These are phyloP conservation scores for Fagopyrum homotropicum DNA, from an alignment of 148 eudicot genomes.

Conservation along the genomic window DNA sequence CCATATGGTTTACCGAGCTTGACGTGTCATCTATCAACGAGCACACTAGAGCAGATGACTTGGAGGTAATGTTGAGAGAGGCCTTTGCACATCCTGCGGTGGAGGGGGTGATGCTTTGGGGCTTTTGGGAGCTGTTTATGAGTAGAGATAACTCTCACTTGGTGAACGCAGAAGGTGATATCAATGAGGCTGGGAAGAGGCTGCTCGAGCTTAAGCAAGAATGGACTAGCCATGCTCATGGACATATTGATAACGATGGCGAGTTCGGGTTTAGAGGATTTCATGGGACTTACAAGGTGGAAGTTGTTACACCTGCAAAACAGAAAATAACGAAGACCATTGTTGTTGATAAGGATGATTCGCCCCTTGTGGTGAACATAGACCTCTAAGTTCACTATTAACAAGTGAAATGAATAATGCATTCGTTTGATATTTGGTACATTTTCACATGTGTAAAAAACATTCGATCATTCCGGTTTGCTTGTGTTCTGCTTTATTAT, in stretches of 20 bases:
- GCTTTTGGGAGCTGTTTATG: constrained; percentile 95
- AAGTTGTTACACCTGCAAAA: constrained; percentile 25
- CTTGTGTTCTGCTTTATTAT: constrained; percentile 4
- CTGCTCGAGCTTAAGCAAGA: constrained; percentile 59
- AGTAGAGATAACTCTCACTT: constrained; percentile 62
- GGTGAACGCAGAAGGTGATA: constrained; percentile 86
- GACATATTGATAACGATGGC: constrained; percentile 57
- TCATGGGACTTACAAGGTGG: constrained; percentile 71
- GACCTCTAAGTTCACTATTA: constrained; percentile 17
- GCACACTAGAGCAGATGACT: constrained; percentile 66
- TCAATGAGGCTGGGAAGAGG: constrained; percentile 76
- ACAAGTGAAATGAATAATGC: not conserved
- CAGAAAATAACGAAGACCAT: constrained; percentile 48
- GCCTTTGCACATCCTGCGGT: constrained; percentile 91
- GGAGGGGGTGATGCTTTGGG: constrained; percentile 84
- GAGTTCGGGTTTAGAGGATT: constrained; percentile 72
- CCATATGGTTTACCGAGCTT: constrained; percentile 92
- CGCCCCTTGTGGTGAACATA: constrained; percentile 45
- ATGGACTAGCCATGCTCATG: constrained; percentile 61
- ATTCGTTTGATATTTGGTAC: not conserved
- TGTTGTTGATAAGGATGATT: constrained; percentile 54
- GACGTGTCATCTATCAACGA: constrained; percentile 84
- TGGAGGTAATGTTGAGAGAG: constrained; percentile 95
- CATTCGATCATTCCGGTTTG: not conserved
- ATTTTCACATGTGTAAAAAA: not conserved